Evolutionary conservation across 192 early-diverging fungal species (phyloP).

Genomic region (Backusella westeae): DNA sequence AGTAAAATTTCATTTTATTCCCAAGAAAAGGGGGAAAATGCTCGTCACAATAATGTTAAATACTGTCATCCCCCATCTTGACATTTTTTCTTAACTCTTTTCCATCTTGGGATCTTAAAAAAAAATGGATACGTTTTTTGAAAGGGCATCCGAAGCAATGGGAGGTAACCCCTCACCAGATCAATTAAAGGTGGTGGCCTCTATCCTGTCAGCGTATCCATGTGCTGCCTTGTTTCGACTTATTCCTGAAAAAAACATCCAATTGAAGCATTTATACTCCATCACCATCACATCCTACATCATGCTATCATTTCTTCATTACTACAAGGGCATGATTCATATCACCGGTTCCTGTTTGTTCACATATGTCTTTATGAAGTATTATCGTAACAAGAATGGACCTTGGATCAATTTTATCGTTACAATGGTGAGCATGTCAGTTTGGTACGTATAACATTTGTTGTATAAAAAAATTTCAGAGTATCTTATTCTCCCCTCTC

Average conservation of each 20-base stretch:
- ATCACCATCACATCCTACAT: slow-evolving; percentile 53
- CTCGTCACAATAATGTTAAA: not conserved
- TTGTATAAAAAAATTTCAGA: not conserved
- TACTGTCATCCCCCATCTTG: not conserved
- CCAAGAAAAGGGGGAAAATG: not conserved
- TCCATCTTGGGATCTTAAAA: not conserved
- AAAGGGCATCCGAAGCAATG: not conserved
- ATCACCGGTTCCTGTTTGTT: slow-evolving; percentile 49
- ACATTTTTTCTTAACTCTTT: not conserved
- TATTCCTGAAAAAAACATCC: slow-evolving; percentile 43
- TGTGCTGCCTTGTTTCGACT: slow-evolving; percentile 53
- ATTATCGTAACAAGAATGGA: slow-evolving; percentile 43
- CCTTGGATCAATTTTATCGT: slow-evolving; percentile 58
- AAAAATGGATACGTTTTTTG: slow-evolving; percentile 17
- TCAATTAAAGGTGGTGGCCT: slow-evolving; percentile 56
- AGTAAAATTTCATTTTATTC: not conserved
- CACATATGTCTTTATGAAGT: slow-evolving; percentile 52
- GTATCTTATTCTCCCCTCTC: not conserved
- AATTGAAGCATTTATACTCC: slow-evolving; percentile 57
- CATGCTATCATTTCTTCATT: slow-evolving; percentile 54
- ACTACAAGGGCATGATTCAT: slow-evolving; percentile 57
- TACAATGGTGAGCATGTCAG: slow-evolving; percentile 68
- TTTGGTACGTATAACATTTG: slow-evolving; percentile 38
- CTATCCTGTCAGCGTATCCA: slow-evolving; percentile 57
- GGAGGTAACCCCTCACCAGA: slow-evolving; percentile 47